A percentile compares a stretch with the other conserved stretches of the same genome.
These are phyloP conservation scores for Xylaria arbuscula DNA, from an alignment of 2,329 filamentous ascomycete genomes.

Conservation along the genomic window DNA sequence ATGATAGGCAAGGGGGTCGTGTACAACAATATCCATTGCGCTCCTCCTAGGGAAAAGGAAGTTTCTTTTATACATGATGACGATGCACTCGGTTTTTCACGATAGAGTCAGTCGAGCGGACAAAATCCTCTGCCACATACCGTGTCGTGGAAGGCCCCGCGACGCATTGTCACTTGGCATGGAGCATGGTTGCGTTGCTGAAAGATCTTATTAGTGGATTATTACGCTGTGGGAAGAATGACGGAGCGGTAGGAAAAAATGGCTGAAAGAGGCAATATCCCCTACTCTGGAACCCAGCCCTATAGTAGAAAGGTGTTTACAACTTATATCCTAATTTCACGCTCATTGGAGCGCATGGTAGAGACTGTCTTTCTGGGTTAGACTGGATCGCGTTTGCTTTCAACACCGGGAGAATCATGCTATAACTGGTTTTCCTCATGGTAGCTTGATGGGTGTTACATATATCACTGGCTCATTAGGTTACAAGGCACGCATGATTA, in stretches of 20 bases:
- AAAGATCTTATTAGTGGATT: constrained; percentile 29
- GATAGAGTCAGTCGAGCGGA: background rate
- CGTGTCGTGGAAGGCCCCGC: background rate
- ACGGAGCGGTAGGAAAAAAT: constrained; percentile 11
- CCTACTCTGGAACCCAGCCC: constrained; percentile 3
- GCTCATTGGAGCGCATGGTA: constrained; percentile 28
- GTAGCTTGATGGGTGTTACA: background rate
- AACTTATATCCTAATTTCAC: background rate
- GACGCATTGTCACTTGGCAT: constrained; percentile 1
- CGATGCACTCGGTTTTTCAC: background rate
- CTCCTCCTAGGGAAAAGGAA: background rate
- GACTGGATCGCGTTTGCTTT: background rate
- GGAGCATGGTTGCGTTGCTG: background rate
- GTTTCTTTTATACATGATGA: constrained; percentile 20
- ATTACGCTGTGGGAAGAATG: constrained; percentile 18
- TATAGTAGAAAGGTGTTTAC: background rate
- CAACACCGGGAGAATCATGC: background rate
- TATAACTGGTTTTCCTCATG: background rate
- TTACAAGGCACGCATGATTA: constrained; percentile 9
- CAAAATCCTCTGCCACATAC: constrained; percentile 2
- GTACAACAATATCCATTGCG: background rate
- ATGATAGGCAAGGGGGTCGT: background rate
- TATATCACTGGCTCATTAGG: background rate
- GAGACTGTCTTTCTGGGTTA: constrained; percentile 3
- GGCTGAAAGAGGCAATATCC: constrained; percentile 25